Conservation (phyloP, 345 rosid species). For the Eutrema japonicum region DNA sequence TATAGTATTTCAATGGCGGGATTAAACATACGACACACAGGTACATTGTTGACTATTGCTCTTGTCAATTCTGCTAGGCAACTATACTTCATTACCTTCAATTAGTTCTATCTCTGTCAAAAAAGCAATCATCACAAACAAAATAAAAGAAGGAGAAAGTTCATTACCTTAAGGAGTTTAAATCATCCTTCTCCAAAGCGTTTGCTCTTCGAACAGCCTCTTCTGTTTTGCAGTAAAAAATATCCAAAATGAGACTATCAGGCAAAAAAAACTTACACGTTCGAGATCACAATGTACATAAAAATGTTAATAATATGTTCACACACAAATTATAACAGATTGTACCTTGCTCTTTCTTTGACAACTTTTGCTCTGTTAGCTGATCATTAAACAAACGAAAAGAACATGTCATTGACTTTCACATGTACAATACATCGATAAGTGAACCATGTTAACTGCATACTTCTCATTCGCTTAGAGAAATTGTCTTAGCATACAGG, state of each 20-base stretch:
- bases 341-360: conserved; percentile 85
- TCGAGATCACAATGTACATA: conserved; percentile 18
- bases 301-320: not conserved
- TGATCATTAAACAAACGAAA: conserved; percentile 46
- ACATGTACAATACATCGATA: conserved; percentile 11
- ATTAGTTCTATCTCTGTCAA: not conserved
- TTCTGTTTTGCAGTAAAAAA: conserved; percentile 50
- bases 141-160: conserved; percentile 14
- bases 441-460: conserved; percentile 21
- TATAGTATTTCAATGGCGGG: not conserved
- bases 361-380: conserved; percentile 78
- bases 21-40: not conserved
- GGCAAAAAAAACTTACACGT: not conserved
- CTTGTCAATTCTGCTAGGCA: conserved; percentile 27
- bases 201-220: conserved; percentile 75
- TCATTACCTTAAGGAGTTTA: conserved; percentile 69
- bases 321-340: conserved; percentile 31
- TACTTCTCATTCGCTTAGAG: conserved; percentile 8
- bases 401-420: conserved; percentile 38
- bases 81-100: conserved; percentile 21
- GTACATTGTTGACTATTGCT: conserved; percentile 20
- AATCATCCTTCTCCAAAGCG: conserved; percentile 66
- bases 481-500: conserved; percentile 19
- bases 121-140: conserved; percentile 22
- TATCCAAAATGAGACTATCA: conserved; percentile 22